phyloP scores from a whole-genome alignment of 441 rosid genomes.

The Erodium chrysanthum region DNA sequence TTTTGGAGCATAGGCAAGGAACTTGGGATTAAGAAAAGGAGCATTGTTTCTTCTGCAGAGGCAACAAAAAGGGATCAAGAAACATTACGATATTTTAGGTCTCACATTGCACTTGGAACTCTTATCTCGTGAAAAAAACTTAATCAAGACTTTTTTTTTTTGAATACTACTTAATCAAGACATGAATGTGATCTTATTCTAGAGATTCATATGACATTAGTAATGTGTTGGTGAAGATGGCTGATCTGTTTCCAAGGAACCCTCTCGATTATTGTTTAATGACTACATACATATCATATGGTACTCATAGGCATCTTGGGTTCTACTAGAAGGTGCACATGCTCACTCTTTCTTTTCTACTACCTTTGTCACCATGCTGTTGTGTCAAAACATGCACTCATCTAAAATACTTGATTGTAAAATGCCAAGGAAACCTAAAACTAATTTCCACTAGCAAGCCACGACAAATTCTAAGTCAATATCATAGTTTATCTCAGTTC shows the following conservation, averaged over 20 bases:
- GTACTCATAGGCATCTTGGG: slow-evolving; percentile 14
- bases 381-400: not conserved
- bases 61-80: not conserved
- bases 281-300: slow-evolving; percentile 12
- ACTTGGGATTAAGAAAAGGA: not conserved
- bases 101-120: slow-evolving; percentile 24
- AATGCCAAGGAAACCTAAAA: not conserved
- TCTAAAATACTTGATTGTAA: not conserved
- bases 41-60: not conserved
- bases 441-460: not conserved
- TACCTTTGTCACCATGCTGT: not conserved
- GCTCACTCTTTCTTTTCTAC: not conserved
- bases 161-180: too few relatives aligned
- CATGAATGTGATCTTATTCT: not conserved
- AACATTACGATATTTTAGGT: not conserved
- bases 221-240: slow-evolving; percentile 13
- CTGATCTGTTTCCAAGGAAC: slow-evolving; percentile 15
- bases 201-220: not conserved
- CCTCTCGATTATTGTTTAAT: slow-evolving; percentile 7
- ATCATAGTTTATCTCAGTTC: not conserved
- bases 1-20: not conserved
- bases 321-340: slow-evolving; percentile 24
- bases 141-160: too few relatives aligned
- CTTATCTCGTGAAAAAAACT: not conserved
- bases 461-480: not conserved